Evolutionary conservation across 2,329 filamentous ascomycete species (phyloP).

Genomic region (Alternaria ethzedia): DNA sequence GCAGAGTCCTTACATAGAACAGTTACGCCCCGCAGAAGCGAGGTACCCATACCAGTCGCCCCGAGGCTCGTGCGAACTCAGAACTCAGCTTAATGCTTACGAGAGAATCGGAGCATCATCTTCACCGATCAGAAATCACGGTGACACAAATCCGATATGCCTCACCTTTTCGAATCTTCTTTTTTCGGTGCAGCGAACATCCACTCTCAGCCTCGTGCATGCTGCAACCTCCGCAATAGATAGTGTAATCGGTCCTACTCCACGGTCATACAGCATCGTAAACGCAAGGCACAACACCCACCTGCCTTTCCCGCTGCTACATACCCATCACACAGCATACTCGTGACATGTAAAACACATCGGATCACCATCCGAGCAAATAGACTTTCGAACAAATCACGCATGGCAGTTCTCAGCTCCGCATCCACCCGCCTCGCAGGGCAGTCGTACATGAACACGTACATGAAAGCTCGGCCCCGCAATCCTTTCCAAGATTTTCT

Average conservation of each 20-base stretch:
- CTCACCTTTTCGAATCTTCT: slow-evolving; percentile 8
- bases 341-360: neutral
- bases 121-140: slow-evolving; percentile 23
- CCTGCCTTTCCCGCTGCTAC: neutral
- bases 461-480: neutral
- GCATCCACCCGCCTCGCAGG: neutral
- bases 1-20: neutral
- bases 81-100: slow-evolving; percentile 16
- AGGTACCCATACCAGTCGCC: neutral
- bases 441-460: slow-evolving; percentile 1
- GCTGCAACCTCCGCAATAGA: slow-evolving; percentile 4
- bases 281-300: slow-evolving; percentile 17
- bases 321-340: neutral
- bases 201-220: slow-evolving; percentile 12
- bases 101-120: neutral
- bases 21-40: slow-evolving; percentile 6
- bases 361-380: neutral
- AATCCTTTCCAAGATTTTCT: neutral
- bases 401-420: neutral
- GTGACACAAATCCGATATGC: slow-evolving; percentile 26
- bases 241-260: slow-evolving; percentile 10
- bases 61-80: neutral
- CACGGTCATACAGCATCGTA: slow-evolving; percentile 12
- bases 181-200: neutral
- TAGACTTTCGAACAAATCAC: neutral